Evolutionary conservation across 1,284 basidiomycete species (phyloP), one percentile per base, ranked within the genome.

Genomic region (Megacollybia platyphylla): DNA sequence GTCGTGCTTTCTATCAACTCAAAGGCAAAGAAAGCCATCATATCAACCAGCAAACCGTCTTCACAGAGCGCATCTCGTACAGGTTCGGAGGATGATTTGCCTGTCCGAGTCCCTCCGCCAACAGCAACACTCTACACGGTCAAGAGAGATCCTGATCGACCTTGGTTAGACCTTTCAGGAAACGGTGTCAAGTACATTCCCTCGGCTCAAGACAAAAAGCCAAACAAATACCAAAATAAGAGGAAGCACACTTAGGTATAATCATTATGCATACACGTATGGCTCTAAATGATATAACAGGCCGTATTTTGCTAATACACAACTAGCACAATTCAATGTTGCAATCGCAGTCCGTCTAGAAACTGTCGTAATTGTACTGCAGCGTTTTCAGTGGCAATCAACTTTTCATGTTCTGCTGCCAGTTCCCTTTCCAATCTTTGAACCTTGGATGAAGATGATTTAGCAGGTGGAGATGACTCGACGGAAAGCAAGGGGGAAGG

Each of bases 1-100:
- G 79, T 73, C 53, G 75, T 84, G 4, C 54, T 84, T 6, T 79
- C 79, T 7, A 50, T 83, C 20, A 71, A 73, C 41, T 56, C 67
- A 9, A 69, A 67, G 48, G 68, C 64, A 28, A 71, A 71, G 44
- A 70, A 61, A 44, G 67, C 75, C 20, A 68, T 59, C 2, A 61
- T 80, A 7, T 59, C 61, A 2, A 54, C 55, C 17, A 59, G 62
- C 10, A 58, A 66, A 13, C 48, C 49, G 2, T 48, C 55, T 9
- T 64, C 68, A 11, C 55, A 61, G n/a, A 57, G 66, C 0, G 53
- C 54, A 1, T 69, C 68, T 3, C 53, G 57, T 2, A 55, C 47
- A 18, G 60, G 55, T 37, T 59, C 55, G 13, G 53, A 44, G 37
- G 57, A 53, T n/a, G 63, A 64, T 41, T 57, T 54, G 28, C 53